Conservation (phyloP, 805 yeast species). For the Saturnispora sanitii region DNA sequence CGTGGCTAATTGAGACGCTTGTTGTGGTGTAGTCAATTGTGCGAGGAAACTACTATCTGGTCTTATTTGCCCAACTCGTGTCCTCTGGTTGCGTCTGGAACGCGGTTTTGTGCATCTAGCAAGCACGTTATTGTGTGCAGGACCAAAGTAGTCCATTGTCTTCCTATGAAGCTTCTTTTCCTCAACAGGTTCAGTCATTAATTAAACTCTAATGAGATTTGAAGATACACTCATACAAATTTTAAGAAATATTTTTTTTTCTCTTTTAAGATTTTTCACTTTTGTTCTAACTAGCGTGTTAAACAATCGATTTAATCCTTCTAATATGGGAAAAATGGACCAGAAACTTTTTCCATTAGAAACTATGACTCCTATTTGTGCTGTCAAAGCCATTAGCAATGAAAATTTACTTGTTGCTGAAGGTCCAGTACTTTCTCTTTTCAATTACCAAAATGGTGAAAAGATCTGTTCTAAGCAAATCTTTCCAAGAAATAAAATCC, state of each 20-base stretch:
- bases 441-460: slow-evolving; percentile 30
- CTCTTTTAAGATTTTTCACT: slow-evolving; percentile 2
- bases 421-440: slow-evolving; percentile 58
- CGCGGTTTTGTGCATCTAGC: slow-evolving; percentile 32
- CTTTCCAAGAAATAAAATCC: slow-evolving; percentile 70
- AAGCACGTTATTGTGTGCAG: slow-evolving; percentile 55
- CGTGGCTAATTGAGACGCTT: slow-evolving; percentile 32
- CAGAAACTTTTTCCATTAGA: slow-evolving; percentile 8
- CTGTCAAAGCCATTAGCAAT: slow-evolving; percentile 36
- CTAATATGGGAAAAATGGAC: background rate
- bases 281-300: too few relatives aligned
- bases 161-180: slow-evolving; percentile 37
- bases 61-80: slow-evolving; percentile 42
- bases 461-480: slow-evolving; percentile 34
- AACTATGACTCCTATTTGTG: slow-evolving; percentile 65
- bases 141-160: slow-evolving; percentile 70
- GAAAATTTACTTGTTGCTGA: slow-evolving; percentile 47
- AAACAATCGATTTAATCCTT: too few relatives aligned
- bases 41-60: slow-evolving; percentile 62
- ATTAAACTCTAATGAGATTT: background rate
- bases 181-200: slow-evolving; percentile 8
- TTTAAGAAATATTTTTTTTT: background rate
- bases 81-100: slow-evolving; percentile 22
- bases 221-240: background rate
- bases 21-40: slow-evolving; percentile 55